Evolutionary conservation across 257 asterid species (phyloP).

Genomic region (Solanum verrucosum): DNA sequence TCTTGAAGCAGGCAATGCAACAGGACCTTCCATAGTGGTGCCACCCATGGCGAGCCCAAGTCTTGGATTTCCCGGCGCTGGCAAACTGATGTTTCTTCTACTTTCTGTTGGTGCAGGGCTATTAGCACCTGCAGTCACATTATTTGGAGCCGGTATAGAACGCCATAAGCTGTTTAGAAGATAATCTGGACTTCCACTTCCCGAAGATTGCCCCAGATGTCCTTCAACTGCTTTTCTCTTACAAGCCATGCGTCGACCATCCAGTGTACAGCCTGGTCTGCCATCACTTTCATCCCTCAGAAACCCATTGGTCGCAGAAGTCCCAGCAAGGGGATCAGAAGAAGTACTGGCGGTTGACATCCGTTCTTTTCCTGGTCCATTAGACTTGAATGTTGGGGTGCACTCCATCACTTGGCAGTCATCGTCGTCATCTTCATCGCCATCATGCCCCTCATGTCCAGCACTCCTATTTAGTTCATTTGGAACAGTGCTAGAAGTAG

Average conservation of each 20-base stretch:
- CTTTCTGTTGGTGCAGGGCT: slow-evolving; percentile 25
- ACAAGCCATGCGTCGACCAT: slow-evolving; percentile 50
- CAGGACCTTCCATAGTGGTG: slow-evolving; percentile 24
- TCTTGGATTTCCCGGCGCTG: slow-evolving; percentile 49
- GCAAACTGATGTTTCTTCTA: slow-evolving; percentile 12
- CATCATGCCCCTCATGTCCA: slow-evolving; percentile 3
- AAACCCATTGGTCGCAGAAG: slow-evolving; percentile 32
- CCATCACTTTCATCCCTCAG: slow-evolving; percentile 31
- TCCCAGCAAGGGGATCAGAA: slow-evolving; percentile 21
- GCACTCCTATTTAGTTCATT: background rate
- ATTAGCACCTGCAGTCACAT: slow-evolving; percentile 14
- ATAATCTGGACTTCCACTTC: slow-evolving; percentile 44
- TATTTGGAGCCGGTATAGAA: slow-evolving; percentile 19
- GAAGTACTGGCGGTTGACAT: slow-evolving; percentile 29
- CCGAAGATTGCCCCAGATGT: slow-evolving; percentile 58
- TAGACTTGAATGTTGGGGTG: slow-evolving; percentile 24
- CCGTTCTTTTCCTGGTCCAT: slow-evolving; percentile 31
- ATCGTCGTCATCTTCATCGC: slow-evolving; percentile 21
- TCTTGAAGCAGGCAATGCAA: slow-evolving; percentile 24
- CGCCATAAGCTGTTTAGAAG: slow-evolving; percentile 44
- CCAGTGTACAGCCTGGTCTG: slow-evolving; percentile 42
- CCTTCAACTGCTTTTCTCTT: slow-evolving; percentile 73
- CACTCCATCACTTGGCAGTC: slow-evolving; percentile 53
- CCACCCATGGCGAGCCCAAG: slow-evolving; percentile 49
- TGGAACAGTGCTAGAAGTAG: slow-evolving; percentile 1